Evolutionary conservation across 345 rosid species (phyloP).

Genomic region (Brassica juncea): DNA sequence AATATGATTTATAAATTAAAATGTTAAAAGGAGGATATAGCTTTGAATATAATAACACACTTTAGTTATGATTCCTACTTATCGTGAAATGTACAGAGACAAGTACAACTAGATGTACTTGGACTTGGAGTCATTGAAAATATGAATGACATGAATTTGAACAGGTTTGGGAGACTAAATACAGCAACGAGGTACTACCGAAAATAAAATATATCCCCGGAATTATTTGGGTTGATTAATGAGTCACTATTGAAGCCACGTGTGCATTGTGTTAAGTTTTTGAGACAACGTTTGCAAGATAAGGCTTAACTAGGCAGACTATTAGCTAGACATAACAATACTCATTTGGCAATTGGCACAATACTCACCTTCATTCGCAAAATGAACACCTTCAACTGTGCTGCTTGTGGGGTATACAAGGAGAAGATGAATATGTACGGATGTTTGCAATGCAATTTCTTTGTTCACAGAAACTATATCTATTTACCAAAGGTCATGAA

Average conservation of each 20-base stretch:
- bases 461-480: not conserved
- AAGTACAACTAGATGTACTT: constrained; percentile 40
- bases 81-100: constrained; percentile 33
- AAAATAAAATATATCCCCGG: constrained; percentile 25
- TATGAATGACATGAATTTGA: constrained; percentile 30
- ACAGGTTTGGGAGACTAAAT: constrained; percentile 29
- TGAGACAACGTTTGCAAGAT: constrained; percentile 39
- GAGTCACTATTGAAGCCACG: constrained; percentile 36
- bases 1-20: not conserved
- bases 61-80: constrained; percentile 9
- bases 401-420: not conserved
- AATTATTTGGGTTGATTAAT: constrained; percentile 27
- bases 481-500: constrained; percentile 4
- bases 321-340: constrained; percentile 30
- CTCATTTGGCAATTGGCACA: constrained; percentile 13
- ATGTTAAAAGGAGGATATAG: not conserved
- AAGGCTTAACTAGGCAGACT: constrained; percentile 24
- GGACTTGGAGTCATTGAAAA: constrained; percentile 28
- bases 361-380: constrained; percentile 11
- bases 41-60: not conserved
- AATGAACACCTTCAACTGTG: not conserved
- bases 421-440: not conserved
- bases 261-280: constrained; percentile 39
- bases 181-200: constrained; percentile 37
- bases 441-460: not conserved